Percentiles rank a stretch among this genome's conserved stretches.
phyloP scores from a whole-genome alignment of 352 stramenopile genomes.

The Plasmopara viticola region DNA sequence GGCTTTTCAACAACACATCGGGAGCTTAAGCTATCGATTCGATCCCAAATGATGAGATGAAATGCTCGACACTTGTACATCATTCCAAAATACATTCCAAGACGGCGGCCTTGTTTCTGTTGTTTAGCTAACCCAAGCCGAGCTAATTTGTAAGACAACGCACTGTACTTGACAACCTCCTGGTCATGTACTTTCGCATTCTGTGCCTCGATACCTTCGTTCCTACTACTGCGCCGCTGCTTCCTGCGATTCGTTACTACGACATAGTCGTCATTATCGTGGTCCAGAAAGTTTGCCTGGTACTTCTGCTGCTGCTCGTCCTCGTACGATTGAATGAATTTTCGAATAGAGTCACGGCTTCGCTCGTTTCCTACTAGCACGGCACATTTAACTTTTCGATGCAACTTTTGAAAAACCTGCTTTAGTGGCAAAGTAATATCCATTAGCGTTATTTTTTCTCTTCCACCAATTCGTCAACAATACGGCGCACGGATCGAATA shows the following conservation, averaged over 20 bases:
- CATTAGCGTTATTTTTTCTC: conserved; percentile 42
- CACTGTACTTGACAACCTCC: conserved; percentile 62
- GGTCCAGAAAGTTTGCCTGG: conserved; percentile 41
- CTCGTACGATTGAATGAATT: conserved; percentile 59
- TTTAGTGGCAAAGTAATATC: conserved; percentile 67
- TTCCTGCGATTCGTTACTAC: conserved; percentile 49
- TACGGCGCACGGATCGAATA: conserved; percentile 57
- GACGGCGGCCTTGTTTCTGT: conserved; percentile 60
- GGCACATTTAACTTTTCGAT: conserved; percentile 63
- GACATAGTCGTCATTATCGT: conserved; percentile 52
- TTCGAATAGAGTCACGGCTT: conserved; percentile 37
- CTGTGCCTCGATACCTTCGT: conserved; percentile 18
- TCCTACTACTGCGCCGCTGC: conserved; percentile 13
- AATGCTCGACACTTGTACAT: conserved; percentile 62
- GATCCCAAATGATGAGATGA: conserved; percentile 62
- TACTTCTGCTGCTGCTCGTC: conserved; percentile 64
- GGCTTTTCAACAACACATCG: conserved; percentile 3
- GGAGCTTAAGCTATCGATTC: conserved; percentile 22
- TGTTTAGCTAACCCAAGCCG: conserved; percentile 49
- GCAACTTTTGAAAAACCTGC: conserved; percentile 54
- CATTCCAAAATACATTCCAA: conserved; percentile 71
- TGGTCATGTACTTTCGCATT: conserved; percentile 15
- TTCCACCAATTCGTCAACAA: conserved; percentile 55
- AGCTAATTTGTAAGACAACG: conserved; percentile 56
- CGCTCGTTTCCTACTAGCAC: conserved; percentile 47